phyloP scores from a whole-genome alignment of 306 rosid species.

The Cercis canadensis region DNA sequence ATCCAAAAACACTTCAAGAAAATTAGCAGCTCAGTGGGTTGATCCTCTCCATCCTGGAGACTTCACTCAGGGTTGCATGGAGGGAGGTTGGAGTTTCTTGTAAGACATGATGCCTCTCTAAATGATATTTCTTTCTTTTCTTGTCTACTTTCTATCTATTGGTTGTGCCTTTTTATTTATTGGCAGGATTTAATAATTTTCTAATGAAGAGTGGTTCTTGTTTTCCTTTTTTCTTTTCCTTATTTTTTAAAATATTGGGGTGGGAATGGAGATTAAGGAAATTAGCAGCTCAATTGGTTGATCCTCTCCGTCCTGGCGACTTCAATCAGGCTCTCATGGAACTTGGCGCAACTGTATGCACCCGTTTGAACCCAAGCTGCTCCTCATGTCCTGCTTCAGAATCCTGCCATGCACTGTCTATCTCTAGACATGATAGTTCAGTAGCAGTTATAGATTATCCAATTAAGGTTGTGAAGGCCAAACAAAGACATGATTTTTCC shows the following conservation, averaged over 20 bases:
- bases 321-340: conserved; percentile 98
- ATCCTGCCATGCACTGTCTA: conserved; percentile 68
- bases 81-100: too few species aligned
- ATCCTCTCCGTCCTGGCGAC: conserved; percentile 82
- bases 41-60: too few species aligned
- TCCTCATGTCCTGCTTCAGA: conserved; percentile 75
- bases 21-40: too few species aligned
- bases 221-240: conserved; percentile 14
- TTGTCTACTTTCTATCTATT: conserved; percentile 1
- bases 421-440: conserved; percentile 54
- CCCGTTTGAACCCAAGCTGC: conserved; percentile 76
- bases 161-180: background rate
- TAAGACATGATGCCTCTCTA: conserved; percentile 16
- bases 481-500: conserved; percentile 71
- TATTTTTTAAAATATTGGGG: conserved; percentile 25
- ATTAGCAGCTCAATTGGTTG: conserved; percentile 85
- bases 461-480: conserved; percentile 57
- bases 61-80: too few species aligned
- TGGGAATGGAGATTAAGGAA: conserved; percentile 66
- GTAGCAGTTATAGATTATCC: conserved; percentile 84
- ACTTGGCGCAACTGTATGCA: conserved; percentile 92
- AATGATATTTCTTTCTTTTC: conserved; percentile 20
- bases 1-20: too few species aligned
- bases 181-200: conserved; percentile 7
- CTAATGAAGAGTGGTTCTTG: conserved; percentile 6